phyloP scores from a whole-genome alignment of 352 stramenopile genomes.

The Pilasporangium apinafurcum region DNA sequence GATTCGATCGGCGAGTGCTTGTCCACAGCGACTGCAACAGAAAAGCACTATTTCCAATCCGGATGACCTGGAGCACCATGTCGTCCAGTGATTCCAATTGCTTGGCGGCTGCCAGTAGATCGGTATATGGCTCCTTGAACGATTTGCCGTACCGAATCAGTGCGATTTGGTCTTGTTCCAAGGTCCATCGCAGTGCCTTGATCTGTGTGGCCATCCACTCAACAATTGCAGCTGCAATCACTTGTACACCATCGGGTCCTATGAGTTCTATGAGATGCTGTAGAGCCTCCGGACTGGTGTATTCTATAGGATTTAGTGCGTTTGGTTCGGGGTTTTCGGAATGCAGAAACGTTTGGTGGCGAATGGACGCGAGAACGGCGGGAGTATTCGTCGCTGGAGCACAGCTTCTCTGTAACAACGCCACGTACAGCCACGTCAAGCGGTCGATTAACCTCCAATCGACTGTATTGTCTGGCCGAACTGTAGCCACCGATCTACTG shows the following conservation, averaged over 20 bases:
- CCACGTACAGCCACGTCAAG: constrained; percentile 9
- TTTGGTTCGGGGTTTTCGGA: no score
- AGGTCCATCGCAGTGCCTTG: constrained; percentile 4
- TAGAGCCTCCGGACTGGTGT: constrained; percentile 2
- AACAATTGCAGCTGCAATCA: not conserved
- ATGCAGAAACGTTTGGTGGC: no score
- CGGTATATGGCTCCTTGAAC: constrained; percentile 9
- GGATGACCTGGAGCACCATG: not conserved
- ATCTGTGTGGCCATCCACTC: constrained; percentile 3
- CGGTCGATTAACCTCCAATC: constrained; percentile 7
- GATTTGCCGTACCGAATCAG: constrained; percentile 20
- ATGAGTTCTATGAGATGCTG: constrained; percentile 7
- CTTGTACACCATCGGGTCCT: constrained; percentile 3
- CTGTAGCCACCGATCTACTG: no score
- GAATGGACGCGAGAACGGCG: no score
- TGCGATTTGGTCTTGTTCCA: constrained; percentile 25
- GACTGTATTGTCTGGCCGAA: no score
- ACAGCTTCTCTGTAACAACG: constrained; percentile 16
- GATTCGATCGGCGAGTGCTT: not conserved
- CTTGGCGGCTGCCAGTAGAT: constrained; percentile 18
- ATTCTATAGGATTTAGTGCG: not conserved
- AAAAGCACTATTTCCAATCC: constrained; percentile 10
- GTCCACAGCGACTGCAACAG: constrained; percentile 9
- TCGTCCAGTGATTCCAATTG: constrained; percentile 22
- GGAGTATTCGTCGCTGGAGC: not conserved